Evolutionary conservation across 139 green algal genomes (phyloP).

Genomic region (Volvox africanus): DNA sequence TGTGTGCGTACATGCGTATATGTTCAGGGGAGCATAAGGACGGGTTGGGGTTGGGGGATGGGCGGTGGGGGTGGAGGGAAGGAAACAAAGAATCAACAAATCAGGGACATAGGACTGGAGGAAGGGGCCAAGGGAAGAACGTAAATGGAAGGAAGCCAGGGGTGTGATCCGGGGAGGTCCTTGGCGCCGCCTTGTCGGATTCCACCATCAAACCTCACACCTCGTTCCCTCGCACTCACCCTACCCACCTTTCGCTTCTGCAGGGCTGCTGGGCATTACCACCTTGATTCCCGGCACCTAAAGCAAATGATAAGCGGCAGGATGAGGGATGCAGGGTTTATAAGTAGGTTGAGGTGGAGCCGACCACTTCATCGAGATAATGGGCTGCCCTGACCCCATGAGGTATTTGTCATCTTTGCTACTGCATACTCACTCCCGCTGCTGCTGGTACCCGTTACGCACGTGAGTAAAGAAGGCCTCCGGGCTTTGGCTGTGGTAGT

Average conservation of each 20-base stretch:
- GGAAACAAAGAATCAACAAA: background rate
- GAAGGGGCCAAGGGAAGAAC: background rate
- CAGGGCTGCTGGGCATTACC: constrained; percentile 79
- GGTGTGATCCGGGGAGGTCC: no score
- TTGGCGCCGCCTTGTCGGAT: no score
- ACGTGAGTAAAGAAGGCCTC: constrained; percentile 95
- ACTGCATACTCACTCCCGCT: no score
- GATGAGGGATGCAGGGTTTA: background rate
- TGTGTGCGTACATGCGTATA: background rate
- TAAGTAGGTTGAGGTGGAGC: background rate
- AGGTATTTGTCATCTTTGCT: no score
- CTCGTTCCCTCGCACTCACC: background rate
- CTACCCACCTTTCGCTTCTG: constrained; percentile 78
- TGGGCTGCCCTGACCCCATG: background rate
- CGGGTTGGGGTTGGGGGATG: no score
- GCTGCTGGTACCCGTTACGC: constrained; percentile 53
- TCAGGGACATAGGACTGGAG: background rate
- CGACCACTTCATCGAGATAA: no score
- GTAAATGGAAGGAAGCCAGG: no score
- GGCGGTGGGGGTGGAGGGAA: no score
- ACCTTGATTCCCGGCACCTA: constrained; percentile 86
- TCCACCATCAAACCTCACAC: background rate
- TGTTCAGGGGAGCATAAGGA: background rate
- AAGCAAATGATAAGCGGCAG: background rate
- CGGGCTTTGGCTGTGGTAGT: constrained; percentile 97